phyloP scores from a whole-genome alignment of 306 rosid species.

The Begonia fuchsioides region DNA sequence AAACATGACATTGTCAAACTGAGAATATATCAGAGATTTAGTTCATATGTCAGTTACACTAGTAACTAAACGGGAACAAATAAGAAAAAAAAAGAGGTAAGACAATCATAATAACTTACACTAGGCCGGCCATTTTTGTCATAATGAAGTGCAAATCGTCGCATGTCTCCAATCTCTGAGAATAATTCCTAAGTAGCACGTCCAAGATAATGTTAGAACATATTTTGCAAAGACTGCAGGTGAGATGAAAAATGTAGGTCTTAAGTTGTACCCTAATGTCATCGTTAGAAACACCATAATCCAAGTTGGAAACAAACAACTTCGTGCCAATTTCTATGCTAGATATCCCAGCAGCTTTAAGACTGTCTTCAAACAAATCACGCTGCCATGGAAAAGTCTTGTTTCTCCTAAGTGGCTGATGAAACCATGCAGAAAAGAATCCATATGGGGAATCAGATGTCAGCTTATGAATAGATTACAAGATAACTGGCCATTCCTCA shows the following conservation, averaged over 20 bases:
- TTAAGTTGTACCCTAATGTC: constrained; percentile 83
- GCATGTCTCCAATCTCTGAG: constrained; percentile 79
- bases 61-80: not conserved
- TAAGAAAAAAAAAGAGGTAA: too few species aligned
- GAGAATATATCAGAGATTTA: not conserved
- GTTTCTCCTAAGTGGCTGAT: constrained; percentile 83
- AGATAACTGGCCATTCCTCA: constrained; percentile 63
- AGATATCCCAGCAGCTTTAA: constrained; percentile 92
- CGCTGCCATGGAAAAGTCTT: constrained; percentile 78
- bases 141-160: constrained; percentile 82
- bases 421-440: constrained; percentile 63
- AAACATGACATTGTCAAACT: not conserved
- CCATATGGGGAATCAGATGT: constrained; percentile 66
- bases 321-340: constrained; percentile 83
- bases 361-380: constrained; percentile 90
- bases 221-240: constrained; percentile 28
- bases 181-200: constrained; percentile 89
- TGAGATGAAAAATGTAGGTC: constrained; percentile 31
- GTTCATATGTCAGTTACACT: not conserved
- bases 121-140: constrained; percentile 78
- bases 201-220: constrained; percentile 40
- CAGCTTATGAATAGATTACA: constrained; percentile 63
- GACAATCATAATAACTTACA: constrained; percentile 30
- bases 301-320: constrained; percentile 91
- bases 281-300: constrained; percentile 90